Conservation (phyloP, 2,329 filamentous ascomycete genomes). For the Arthrobotrys sphaeroides region DNA sequence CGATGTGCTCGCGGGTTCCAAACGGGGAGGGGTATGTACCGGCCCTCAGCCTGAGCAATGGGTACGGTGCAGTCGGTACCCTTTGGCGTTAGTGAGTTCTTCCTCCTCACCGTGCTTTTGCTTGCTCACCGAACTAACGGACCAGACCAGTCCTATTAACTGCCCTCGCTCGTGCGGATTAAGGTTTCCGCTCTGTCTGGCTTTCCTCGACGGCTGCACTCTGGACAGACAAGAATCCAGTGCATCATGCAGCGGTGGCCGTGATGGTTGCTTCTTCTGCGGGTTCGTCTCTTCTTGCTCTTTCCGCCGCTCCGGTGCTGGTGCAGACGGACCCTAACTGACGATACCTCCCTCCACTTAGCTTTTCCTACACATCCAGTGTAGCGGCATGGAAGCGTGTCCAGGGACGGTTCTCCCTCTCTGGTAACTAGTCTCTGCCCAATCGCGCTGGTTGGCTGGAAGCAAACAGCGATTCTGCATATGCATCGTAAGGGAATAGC, state of each 20-base stretch:
- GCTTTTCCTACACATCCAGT: too few species aligned
- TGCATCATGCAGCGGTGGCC: background rate
- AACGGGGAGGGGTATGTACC: constrained; percentile 50
- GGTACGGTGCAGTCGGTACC: constrained; percentile 5
- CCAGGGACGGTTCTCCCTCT: too few species aligned
- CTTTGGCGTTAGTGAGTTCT: too few species aligned
- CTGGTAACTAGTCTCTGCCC: background rate
- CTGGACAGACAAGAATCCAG: background rate
- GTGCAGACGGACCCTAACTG: constrained; percentile 20
- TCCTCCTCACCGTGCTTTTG: background rate
- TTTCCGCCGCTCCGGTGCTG: constrained; percentile 28
- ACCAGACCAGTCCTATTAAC: background rate
- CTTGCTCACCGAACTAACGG: background rate
- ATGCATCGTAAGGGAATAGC: constrained; percentile 29
- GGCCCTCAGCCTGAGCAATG: background rate
- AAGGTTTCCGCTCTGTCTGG: constrained; percentile 40
- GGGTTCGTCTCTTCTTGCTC: constrained; percentile 48
- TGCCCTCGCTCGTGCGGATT: constrained; percentile 34
- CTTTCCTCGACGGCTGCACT: constrained; percentile 22
- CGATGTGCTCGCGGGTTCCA: constrained; percentile 44
- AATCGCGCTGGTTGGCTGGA: background rate
- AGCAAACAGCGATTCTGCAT: constrained; percentile 23
- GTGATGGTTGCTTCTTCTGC: constrained; percentile 27
- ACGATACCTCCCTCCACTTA: background rate
- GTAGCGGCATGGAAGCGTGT: too few species aligned